A percentile compares a stretch with the other conserved stretches of the same genome.
phyloP scores from a whole-genome alignment of 108 stramenopile genomes.

The Skeletonema marinoi region DNA sequence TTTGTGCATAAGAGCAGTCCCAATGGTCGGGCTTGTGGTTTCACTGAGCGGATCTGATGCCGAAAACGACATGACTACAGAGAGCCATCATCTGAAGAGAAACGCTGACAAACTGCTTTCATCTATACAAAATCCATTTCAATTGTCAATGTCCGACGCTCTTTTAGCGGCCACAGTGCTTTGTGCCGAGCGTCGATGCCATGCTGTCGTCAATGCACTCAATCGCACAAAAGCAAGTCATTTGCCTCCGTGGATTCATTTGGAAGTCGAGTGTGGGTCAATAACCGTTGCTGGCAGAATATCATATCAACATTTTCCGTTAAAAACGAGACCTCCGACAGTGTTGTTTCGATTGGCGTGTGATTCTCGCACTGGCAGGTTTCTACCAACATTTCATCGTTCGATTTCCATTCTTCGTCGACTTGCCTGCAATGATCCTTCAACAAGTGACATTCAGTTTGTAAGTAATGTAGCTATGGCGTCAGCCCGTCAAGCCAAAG shows the following conservation, averaged over 20 bases:
- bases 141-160: slow-evolving; percentile 82
- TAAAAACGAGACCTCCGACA: slow-evolving; percentile 26
- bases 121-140: slow-evolving; percentile 82
- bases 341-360: slow-evolving; percentile 81
- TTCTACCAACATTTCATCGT: slow-evolving; percentile 71
- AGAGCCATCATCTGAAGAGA: slow-evolving; percentile 51
- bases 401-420: slow-evolving; percentile 59
- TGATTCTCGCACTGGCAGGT: slow-evolving; percentile 81
- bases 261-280: slow-evolving; percentile 73
- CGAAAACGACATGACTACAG: not conserved
- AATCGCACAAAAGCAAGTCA: slow-evolving; percentile 24
- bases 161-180: slow-evolving; percentile 80
- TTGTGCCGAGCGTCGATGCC: slow-evolving; percentile 81
- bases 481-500: slow-evolving; percentile 15
- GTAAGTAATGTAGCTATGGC: slow-evolving; percentile 65
- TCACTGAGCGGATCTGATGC: slow-evolving; percentile 69
- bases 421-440: slow-evolving; percentile 76
- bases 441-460: slow-evolving; percentile 63
- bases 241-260: slow-evolving; percentile 77
- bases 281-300: slow-evolving; percentile 77
- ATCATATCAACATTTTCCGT: slow-evolving; percentile 31
- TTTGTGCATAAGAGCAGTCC: slow-evolving; percentile 72
- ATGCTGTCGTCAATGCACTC: slow-evolving; percentile 71
- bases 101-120: slow-evolving; percentile 68
- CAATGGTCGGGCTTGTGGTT: slow-evolving; percentile 68